Evolutionary conservation across 345 rosid species (phyloP).

Genomic region (Punica granatum): DNA sequence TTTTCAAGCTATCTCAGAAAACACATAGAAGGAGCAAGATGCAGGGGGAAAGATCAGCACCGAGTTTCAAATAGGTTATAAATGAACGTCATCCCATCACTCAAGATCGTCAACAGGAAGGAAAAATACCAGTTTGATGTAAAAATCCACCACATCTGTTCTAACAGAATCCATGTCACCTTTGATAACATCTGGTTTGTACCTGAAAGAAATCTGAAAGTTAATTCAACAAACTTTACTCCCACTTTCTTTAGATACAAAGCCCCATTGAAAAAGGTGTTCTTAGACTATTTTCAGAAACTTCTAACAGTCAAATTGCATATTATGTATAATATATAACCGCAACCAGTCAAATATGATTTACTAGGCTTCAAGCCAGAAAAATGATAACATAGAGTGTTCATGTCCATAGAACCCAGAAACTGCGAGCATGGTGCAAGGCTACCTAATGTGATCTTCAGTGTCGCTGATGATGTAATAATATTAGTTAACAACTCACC

Average conservation of each 20-base stretch:
- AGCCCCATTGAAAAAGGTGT: not conserved
- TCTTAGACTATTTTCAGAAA: not conserved
- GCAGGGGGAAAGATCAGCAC: not conserved
- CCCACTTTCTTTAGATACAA: not conserved
- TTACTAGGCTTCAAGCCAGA: not conserved
- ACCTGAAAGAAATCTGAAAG: not conserved
- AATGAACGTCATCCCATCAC: not conserved
- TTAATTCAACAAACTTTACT: not conserved
- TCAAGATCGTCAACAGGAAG: not conserved
- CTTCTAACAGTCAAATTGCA: not conserved
- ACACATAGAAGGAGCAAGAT: not conserved
- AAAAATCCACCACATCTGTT: conserved; percentile 55
- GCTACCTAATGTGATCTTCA: not conserved
- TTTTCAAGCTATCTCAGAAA: not conserved
- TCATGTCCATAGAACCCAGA: not conserved
- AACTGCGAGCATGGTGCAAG: not conserved
- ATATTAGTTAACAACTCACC: not conserved
- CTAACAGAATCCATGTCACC: conserved; percentile 97
- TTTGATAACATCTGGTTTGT: conserved; percentile 36
- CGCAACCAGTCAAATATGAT: not conserved
- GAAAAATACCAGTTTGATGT: conserved; percentile 44
- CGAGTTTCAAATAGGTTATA: too few species aligned
- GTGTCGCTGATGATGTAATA: not conserved
- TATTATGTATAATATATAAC: not conserved
- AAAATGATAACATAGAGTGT: not conserved